Base-by-base conservation (phyloP, 306 rosid species). In the Pterocarpus santalinus region DNA sequence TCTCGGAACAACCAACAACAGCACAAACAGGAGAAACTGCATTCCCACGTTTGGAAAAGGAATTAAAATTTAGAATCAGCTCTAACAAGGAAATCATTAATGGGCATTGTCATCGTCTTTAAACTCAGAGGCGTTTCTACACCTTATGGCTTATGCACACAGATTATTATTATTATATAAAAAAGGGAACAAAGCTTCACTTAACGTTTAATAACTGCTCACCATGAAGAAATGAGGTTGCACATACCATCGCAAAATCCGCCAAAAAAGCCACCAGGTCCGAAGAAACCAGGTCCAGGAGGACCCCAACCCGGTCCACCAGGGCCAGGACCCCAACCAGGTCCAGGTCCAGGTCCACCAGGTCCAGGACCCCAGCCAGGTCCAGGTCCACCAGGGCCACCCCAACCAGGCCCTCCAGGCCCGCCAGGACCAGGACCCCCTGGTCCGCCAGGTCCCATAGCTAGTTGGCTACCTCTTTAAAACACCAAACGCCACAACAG, bases 1-100 rank as follows among this genome's bases (percentile, higher is more conserved):
- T 78, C 92, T 52, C 56, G 90, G 4, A 89, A 36, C 85, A 92
- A 49, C 87, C 97, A 88, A 60, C 97, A 92, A 58, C 97, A 92
- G 83, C 97, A 92, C 70, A 92, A 64, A 82, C 94, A 92, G 76
- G 57, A 89, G 74, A 90, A 51, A 82, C 97, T 92, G 89, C 86
- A 84, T 47, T 67, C 8, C 7, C 58, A 52, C 22, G 7, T 52
- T 52, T 52, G 6, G 14, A 52, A 53, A 7, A 64, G 46, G 17
- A 8, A 38, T 6, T 53, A 34, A 55, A 71, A 57, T 17, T 30
- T 49, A 65, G 65, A 77, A 52, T 46, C 35, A 15, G 13, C 43
- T 49, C 28, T 5, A 70, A 39, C 34, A 71, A 41, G 22, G 6
- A 47, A 44, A 65, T 17, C 22, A 58, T 43, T 53, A 38, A 10